Evolutionary conservation across 495 filamentous ascomycete genomes (phyloP), one percentile per base, ranked within the genome.

Genomic region (Endocarpon pusillum): DNA sequence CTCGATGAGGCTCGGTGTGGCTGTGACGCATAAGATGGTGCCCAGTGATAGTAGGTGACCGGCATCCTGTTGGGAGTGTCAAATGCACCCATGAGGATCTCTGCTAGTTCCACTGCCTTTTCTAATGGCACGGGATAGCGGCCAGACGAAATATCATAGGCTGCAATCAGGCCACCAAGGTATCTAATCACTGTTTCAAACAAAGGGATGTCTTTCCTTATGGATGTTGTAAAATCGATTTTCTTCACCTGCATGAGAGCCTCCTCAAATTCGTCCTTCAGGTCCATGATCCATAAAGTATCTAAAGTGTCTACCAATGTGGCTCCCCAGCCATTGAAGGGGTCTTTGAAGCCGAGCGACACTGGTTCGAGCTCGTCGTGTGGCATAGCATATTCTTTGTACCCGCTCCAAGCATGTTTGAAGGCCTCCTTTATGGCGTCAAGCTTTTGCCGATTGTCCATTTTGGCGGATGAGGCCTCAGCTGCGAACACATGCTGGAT

Each of bases 31-130:
- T 65, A 71, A 9, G 50, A 69, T 62, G 85, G 81, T 21, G 72
- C 70, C 84, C 84, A 94, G 30, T 69, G 62, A 54, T 92, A 94
- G 52, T 75, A 87, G 2, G 89, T 71, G 14, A 80, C 51, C 9
- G 89, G 89, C 85, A 97, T 91, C 36, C 86, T 72, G 48, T 97
- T 97, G 0, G 89, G 87, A 5, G 89, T 96, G 53, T 97, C 89
- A 53, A 97, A 97, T 9, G 81, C 75, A 27, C 81, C 75, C 59
- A 91, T 92, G 32, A 97, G 48, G 19, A 97, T 67, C 45, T 94
- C 83, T 11, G 72, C 89, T 31, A 97, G 62, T 55, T 94, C 81
- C 21, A 79, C 62, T 6, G 89, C 85, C 53, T 96, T 96, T 28
- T 82, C 71, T 36, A 97, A 61, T 18, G 96, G 61, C 16, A 74